A percentile compares a stretch with the other conserved stretches of the same genome.
Evolutionary conservation across 345 rosid genomes (phyloP).

Genomic region (Crucihimalaya himalaica): DNA sequence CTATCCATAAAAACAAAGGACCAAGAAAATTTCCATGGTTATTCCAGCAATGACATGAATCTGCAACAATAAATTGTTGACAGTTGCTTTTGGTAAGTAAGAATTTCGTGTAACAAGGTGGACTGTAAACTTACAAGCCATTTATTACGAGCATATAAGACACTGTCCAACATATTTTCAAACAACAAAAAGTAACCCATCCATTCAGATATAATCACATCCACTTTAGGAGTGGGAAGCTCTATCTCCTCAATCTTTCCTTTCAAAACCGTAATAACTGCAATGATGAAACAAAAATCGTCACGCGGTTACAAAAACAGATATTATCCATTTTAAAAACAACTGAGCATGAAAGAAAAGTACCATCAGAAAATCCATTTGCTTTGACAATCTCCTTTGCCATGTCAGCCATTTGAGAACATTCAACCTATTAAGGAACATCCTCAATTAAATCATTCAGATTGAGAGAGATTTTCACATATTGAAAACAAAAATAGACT

Average conservation of each 20-base stretch:
- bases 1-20: conserved; percentile 41
- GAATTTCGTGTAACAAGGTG: not conserved
- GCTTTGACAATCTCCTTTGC: conserved; percentile 66
- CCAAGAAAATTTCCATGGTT: conserved; percentile 1
- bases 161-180: conserved; percentile 93
- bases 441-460: not conserved
- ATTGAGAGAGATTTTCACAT: not conserved
- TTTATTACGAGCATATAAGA: conserved; percentile 90
- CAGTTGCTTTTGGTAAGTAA: conserved; percentile 8
- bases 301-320: not conserved
- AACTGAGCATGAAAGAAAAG: not conserved
- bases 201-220: conserved; percentile 98
- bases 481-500: not conserved
- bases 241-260: conserved; percentile 97
- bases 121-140: conserved; percentile 80
- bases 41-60: not conserved
- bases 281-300: conserved; percentile 5
- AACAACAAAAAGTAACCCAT: conserved; percentile 97
- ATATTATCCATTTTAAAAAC: not conserved
- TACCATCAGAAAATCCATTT: conserved; percentile 89
- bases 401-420: conserved; percentile 83
- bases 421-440: conserved; percentile 63
- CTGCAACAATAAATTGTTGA: not conserved
- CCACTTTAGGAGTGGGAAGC: conserved; percentile 86
- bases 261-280: conserved; percentile 93